Evolutionary conservation across 306 rosid genomes (phyloP), one percentile per base, ranked within the genome.

Genomic region (Castanea sativa): DNA sequence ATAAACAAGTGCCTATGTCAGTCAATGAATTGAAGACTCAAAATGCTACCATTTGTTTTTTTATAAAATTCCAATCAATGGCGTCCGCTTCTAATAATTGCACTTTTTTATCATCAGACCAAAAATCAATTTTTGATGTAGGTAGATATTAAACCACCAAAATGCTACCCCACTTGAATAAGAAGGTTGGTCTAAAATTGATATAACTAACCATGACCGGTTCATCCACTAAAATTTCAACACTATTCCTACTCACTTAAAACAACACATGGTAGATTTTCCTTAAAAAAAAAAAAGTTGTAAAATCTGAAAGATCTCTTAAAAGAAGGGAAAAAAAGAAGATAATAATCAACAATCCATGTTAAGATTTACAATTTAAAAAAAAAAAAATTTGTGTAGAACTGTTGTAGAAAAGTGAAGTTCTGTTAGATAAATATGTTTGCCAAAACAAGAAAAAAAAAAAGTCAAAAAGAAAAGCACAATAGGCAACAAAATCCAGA

Each of bases 141-240:
- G 0, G 7, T 1, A 0, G 0, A 0, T 0, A 35, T 7, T 7
- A 2, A 7, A 41, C 45, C 2, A 8, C 45, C 45, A 41, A 41
- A 41, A 41, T 41, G 11, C 45, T 8, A 7, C 45, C 11, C 8
- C 45, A 1, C 45, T 35, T 38, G 43, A 7, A 41, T 41, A 41
- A 29, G 10, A 14, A 14, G 38, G 69, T 2, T 29, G 20, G 69
- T 63, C 4, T 14, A 63, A 63, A 63, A 5, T 29, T 59, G 65
- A n/a, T 59, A n/a, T 1, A 11, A 63, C 16, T 6, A 29, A 11
- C 53, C 5, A 49, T 49, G 53, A 49, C 53, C 16, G 53, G 4
- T 45, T 10, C 13, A 0, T 9, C 15, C 13, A 45, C 3, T 3
- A 49, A 49, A 49, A 12, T 49, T 41, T 41, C 45, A 41, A 8